These are phyloP conservation scores for Hymenoscyphus albidus DNA, from an alignment of 2,329 filamentous ascomycete genomes.

Conservation along the genomic window DNA sequence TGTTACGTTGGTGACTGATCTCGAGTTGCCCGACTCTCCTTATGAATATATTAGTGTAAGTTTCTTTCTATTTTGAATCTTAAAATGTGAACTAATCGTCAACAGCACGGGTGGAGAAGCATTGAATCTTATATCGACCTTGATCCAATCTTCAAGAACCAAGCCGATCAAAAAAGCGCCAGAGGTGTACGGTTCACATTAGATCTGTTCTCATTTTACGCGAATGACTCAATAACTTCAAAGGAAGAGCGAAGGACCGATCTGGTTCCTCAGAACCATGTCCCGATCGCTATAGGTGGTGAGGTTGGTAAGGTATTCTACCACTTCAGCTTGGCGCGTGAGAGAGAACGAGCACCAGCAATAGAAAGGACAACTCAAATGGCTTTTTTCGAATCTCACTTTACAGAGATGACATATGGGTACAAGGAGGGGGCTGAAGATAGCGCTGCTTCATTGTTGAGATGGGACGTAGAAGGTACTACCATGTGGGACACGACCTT, in stretches of 20 bases:
- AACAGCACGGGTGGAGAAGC: constrained; percentile 50
- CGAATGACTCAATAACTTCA: constrained; percentile 62
- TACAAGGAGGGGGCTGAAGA: constrained; percentile 51
- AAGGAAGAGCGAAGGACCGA: constrained; percentile 56
- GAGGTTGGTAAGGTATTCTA: constrained; percentile 57
- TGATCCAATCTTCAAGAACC: constrained; percentile 45
- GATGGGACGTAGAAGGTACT: constrained; percentile 58
- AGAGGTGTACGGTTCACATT: constrained; percentile 66
- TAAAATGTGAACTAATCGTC: background rate
- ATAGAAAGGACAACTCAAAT: constrained; percentile 42
- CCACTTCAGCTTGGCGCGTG: too few species aligned
- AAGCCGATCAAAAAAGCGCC: constrained; percentile 51
- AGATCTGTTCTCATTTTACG: constrained; percentile 52
- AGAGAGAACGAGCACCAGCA: too few species aligned
- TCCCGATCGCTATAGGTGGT: constrained; percentile 44
- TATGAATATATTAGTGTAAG: constrained; percentile 66
- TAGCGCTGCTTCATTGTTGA: constrained; percentile 49
- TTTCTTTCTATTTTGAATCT: background rate
- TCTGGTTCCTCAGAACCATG: constrained; percentile 66
- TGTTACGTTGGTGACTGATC: constrained; percentile 47
- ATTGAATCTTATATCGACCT: constrained; percentile 39
- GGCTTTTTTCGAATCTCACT: constrained; percentile 62
- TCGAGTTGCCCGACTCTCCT: constrained; percentile 59
- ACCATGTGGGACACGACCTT: constrained; percentile 60
- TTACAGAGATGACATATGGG: constrained; percentile 70